Conservation (phyloP, 2,329 filamentous ascomycete species). For the Monosporascus sp. region DNA sequence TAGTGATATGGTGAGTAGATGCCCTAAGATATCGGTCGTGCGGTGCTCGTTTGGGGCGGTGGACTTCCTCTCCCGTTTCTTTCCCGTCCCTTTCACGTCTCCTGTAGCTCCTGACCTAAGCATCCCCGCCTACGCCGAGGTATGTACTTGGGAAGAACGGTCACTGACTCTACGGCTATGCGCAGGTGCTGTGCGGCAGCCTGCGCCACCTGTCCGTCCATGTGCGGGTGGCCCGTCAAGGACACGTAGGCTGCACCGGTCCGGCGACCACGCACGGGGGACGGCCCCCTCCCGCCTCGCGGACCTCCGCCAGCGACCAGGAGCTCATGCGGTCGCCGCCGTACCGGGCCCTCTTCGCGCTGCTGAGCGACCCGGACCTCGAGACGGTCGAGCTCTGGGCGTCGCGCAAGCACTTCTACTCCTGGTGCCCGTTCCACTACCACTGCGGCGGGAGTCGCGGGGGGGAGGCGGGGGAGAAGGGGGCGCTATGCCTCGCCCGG, state of each 20-base stretch:
- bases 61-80: no score
- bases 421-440: constrained; percentile 39
- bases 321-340: constrained; percentile 19
- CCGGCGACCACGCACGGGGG: constrained; percentile 1
- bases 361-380: constrained; percentile 42
- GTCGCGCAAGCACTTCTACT: constrained; percentile 28
- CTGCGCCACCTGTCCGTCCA: constrained; percentile 14
- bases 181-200: constrained; percentile 16
- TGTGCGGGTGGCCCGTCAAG: no score
- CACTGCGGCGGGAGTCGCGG: constrained; percentile 5
- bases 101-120: no score
- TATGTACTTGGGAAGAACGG: no score
- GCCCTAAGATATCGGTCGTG: no score
- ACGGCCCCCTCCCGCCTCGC: constrained; percentile 1
- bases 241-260: constrained; percentile 11
- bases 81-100: no score
- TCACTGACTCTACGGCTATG: no score
- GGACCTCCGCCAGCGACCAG: constrained; percentile 1
- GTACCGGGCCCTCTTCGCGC: constrained; percentile 32
- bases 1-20: constrained; percentile 19
- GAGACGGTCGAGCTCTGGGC: constrained; percentile 34
- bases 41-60: no score
- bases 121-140: no score
- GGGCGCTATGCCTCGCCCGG: no score
- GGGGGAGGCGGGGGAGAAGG: constrained; percentile 2